Evolutionary conservation across 371 early-diverging fungal species (phyloP).

Genomic region (Actinomucor elegans): DNA sequence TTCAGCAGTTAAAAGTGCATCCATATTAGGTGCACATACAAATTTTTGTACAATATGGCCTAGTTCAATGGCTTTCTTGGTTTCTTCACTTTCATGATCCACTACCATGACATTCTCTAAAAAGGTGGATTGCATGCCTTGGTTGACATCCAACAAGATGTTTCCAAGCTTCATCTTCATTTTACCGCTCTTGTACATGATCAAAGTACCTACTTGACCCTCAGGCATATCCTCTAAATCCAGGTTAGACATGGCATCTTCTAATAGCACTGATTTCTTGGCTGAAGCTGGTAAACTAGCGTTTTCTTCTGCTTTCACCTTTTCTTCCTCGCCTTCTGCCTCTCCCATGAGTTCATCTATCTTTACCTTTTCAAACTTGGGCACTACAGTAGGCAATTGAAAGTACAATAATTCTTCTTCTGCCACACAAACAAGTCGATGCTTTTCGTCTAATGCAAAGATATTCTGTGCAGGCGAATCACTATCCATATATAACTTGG

Average conservation of each 20-base stretch:
- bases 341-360: constrained; percentile 34
- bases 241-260: constrained; percentile 33
- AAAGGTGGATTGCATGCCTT: constrained; percentile 61
- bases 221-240: constrained; percentile 43
- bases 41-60: constrained; percentile 66
- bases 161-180: constrained; percentile 70
- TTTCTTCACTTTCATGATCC: constrained; percentile 49
- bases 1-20: constrained; percentile 39
- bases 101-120: constrained; percentile 63
- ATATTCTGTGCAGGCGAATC: constrained; percentile 48
- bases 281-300: constrained; percentile 39
- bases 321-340: constrained; percentile 29
- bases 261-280: constrained; percentile 33
- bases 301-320: background rate
- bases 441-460: constrained; percentile 36
- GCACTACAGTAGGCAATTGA: constrained; percentile 48
- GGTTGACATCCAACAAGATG: constrained; percentile 60
- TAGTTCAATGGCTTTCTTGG: constrained; percentile 57
- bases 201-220: constrained; percentile 68
- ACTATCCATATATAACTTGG: constrained; percentile 32
- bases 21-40: constrained; percentile 67
- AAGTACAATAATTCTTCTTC: constrained; percentile 45
- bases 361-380: constrained; percentile 37
- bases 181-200: constrained; percentile 72
- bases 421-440: constrained; percentile 38